Evolutionary conservation across 2,329 filamentous ascomycete genomes (phyloP).

Genomic region (Davidsoniella neocaledoniae): DNA sequence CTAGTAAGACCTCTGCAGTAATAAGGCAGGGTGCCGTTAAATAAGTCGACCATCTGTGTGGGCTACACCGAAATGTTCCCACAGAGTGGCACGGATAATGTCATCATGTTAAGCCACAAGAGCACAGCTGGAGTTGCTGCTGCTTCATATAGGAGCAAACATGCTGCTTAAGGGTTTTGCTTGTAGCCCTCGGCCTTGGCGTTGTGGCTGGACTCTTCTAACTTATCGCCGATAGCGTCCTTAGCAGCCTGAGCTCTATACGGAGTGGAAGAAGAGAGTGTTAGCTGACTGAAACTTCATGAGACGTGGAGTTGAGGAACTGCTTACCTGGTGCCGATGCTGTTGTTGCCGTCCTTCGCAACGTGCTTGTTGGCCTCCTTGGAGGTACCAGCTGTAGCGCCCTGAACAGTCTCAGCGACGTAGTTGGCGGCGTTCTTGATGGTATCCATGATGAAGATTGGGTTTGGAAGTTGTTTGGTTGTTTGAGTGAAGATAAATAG

Average conservation of each 20-base stretch:
- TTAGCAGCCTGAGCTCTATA: conserved; percentile 28
- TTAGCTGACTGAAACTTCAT: conserved; percentile 17
- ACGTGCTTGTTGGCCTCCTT: conserved; percentile 57
- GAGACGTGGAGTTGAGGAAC: not conserved
- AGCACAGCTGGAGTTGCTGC: no score
- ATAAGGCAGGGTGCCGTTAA: no score
- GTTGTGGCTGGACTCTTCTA: conserved; percentile 25
- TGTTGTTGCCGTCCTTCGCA: conserved; percentile 44
- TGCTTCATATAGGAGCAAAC: no score
- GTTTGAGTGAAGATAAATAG: conserved; percentile 14
- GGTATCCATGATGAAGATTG: conserved; percentile 30
- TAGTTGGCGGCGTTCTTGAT: conserved; percentile 49
- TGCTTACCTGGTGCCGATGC: conserved; percentile 35
- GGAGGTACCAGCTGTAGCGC: conserved; percentile 35
- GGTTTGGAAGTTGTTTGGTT: conserved; percentile 11
- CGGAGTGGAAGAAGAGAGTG: not conserved
- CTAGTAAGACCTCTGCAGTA: no score
- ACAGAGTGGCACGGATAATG: no score
- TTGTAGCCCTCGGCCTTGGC: conserved; percentile 28
- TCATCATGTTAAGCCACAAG: no score
- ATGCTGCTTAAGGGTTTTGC: conserved; percentile 15
- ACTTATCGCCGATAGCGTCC: conserved; percentile 33
- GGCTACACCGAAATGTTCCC: no score
- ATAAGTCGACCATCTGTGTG: no score
- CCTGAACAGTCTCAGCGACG: conserved; percentile 48